These are phyloP conservation scores for Cyphellophora europaea DNA, from an alignment of 2,329 filamentous ascomycete genomes.

Conservation along the genomic window DNA sequence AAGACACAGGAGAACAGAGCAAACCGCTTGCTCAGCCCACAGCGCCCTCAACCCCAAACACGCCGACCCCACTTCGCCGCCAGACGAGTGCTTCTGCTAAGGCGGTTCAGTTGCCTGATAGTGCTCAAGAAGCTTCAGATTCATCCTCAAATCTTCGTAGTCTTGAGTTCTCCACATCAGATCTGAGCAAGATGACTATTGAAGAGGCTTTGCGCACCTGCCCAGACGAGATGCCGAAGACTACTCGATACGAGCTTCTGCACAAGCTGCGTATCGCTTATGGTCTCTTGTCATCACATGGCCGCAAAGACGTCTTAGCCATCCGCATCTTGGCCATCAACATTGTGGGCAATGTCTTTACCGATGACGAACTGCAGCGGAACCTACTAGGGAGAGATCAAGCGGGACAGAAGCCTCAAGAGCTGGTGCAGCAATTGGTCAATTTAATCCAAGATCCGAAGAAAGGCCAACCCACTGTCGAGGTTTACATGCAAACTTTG, in stretches of 20 bases:
- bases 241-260: conserved; percentile 73
- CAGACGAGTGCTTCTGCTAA: conserved; percentile 26
- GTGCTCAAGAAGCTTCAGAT: not conserved
- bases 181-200: conserved; percentile 13
- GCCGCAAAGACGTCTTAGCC: conserved; percentile 64
- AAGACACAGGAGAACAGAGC: conserved; percentile 10
- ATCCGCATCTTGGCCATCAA: conserved; percentile 78
- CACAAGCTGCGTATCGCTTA: conserved; percentile 77
- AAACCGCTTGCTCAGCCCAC: no score
- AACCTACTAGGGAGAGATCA: conserved; percentile 79
- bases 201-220: conserved; percentile 30
- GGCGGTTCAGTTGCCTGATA: no score
- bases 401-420: conserved; percentile 79
- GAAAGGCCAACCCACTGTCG: conserved; percentile 58
- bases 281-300: conserved; percentile 57
- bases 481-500: conserved; percentile 65
- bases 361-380: conserved; percentile 72
- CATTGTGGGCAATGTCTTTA: conserved; percentile 83
- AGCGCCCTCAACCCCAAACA: conserved; percentile 47
- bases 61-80: conserved; percentile 67
- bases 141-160: not conserved
- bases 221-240: conserved; percentile 58
- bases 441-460: conserved; percentile 80
- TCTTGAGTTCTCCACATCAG: conserved; percentile 11
- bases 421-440: conserved; percentile 84